Evolutionary conservation across 2,329 filamentous ascomycete species (phyloP).

Genomic region (Beauveria rudraprayagi): DNA sequence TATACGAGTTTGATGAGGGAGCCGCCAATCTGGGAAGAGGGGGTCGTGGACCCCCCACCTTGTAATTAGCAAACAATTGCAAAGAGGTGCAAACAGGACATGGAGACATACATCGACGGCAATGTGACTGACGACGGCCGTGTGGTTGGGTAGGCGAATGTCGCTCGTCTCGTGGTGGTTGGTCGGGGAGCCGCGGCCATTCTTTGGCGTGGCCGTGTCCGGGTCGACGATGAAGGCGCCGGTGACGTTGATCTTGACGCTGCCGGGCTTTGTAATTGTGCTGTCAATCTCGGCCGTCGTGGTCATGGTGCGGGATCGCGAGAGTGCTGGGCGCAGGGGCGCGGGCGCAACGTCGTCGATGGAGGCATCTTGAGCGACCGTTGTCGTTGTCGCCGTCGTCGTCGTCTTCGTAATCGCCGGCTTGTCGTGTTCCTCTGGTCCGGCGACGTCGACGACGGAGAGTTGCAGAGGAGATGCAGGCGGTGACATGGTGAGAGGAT

Average conservation of each 20-base stretch:
- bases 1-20: constrained; percentile 95
- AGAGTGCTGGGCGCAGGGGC: not conserved
- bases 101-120: constrained; percentile 73
- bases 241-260: constrained; percentile 91
- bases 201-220: constrained; percentile 48
- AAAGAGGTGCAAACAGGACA: constrained; percentile 5
- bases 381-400: not conserved
- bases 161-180: constrained; percentile 67
- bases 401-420: constrained; percentile 3
- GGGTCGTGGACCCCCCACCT: not conserved
- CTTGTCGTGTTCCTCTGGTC: not conserved
- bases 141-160: constrained; percentile 94
- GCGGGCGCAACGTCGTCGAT: not conserved
- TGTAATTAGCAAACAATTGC: not conserved
- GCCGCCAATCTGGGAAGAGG: constrained; percentile 68
- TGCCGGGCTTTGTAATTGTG: constrained; percentile 54
- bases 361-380: not conserved
- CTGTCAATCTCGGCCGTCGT: constrained; percentile 51
- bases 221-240: constrained; percentile 95
- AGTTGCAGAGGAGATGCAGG: not conserved
- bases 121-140: constrained; percentile 89
- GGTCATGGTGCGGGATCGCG: constrained; percentile 27
- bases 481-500: not conserved
- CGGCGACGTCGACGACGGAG: not conserved
- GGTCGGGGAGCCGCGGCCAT: constrained; percentile 39